Base-by-base conservation (phyloP, 305 asterid species). In the Fraxinus sp. region DNA sequence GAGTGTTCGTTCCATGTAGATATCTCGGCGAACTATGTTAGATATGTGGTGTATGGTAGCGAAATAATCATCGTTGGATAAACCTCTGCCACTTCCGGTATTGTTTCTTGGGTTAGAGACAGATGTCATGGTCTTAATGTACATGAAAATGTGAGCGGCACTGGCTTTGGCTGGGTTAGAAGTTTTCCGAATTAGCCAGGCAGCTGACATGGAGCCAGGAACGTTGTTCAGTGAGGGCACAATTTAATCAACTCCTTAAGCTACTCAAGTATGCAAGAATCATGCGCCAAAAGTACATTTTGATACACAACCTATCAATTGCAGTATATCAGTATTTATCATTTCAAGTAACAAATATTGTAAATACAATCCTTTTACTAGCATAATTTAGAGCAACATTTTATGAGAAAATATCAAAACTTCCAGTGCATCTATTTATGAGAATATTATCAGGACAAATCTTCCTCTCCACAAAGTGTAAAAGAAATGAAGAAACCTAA, bases 1-100 rank as follows among this genome's bases (percentile, higher is more conserved):
- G 88, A 95, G 97, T 3, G 99, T 95, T 81, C 97, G 90, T 86
- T 95, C 99, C 91, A 95, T 52, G 90, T 92, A 94, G 78, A 94
- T 91, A 85, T 95, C 99, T 26, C 93, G 90, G 0, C 98, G 96
- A 32, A 95, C 97, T 24, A 95, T 93, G 93, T 95, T 93, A 49
- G 99, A 95, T 80, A 95, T 88, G 85, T 95, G 97, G 88, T 94
- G 97, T 79, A 95, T 81, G 1, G 98, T 90, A 28, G 97, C 97
- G 59, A 92, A 95, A 88, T 94, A 94, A 84, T 93, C 97, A 80
- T 95, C 99, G 35, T 92, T 92, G 7, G 91, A 90, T 64, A 90
- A 79, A 66, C 89, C 89, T 84, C 92, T 86, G 46, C 83, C 79
- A 14, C 84, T 83, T 66, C 55, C 22, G 70, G 71, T 77, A 77